Evolutionary conservation across 2,329 filamentous ascomycete species (phyloP), one percentile per base, ranked within the genome.

Genomic region (Aureobasidium uvarum): DNA sequence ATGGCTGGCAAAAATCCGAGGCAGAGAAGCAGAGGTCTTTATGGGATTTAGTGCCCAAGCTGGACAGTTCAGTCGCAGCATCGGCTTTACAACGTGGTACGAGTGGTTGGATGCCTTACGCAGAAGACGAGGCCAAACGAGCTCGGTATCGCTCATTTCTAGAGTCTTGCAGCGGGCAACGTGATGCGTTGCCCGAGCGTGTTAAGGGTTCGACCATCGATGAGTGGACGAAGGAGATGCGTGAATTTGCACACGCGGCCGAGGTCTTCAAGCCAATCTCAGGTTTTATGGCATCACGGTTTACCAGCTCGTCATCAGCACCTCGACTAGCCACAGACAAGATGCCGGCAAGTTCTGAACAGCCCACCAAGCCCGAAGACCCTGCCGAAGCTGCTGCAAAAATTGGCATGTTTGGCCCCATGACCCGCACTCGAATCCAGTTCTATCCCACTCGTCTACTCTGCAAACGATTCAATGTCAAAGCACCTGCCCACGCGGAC

Each of bases 391-490:
- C 91, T 70, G 95, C 95, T 1, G 95, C 95, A 8, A 90, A 85
- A 72, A 80, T 97, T 74, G 92, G 92, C 66, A 96, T 98, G 92
- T 97, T 93, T 77, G 95, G 95, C 0, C 84, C 87, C 16, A 84
- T 98, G 86, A 99, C 95, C 3, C 83, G 95, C 67, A 86, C 83
- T 25, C 81, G 83, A 0, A 76, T 85, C 8, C 84, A 87, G 5
- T 98, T 96, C 76, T 88, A 88, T 70, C 95, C 95, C 0, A 88
- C 89, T 1, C 83, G 92, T 64, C 78, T 99, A 46, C 78, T 98
- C n/a, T 98, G 94, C 78, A 99, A 98, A 75, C 84, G 95, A 10
- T 96, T 99, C 78, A 92, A 92, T 70, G 89, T 98, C n/a, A 86
- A 84, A 67, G 85, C 89, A 10, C 92, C 93, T 0, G 82, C 84